These are phyloP conservation scores for Xerocomus brunneocitrinus DNA, from an alignment of 768 basidiomycete genomes.

Conservation along the genomic window DNA sequence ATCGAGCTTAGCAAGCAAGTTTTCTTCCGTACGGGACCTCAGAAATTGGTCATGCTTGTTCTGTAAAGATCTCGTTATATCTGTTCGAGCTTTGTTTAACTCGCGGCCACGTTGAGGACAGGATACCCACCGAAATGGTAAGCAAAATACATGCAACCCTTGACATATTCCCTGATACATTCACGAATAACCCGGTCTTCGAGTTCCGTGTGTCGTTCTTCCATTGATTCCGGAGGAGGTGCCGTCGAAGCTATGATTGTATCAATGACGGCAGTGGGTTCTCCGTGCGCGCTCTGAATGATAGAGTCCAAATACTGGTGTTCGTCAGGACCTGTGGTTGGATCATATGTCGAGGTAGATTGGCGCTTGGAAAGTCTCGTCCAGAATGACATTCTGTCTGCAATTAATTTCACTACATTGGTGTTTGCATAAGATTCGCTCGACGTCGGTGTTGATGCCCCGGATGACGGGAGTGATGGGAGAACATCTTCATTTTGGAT, in stretches of 20 bases:
- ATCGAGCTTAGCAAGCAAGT: conserved; percentile 57
- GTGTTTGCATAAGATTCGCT: conserved; percentile 40
- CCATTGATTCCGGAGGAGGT: conserved; percentile 54
- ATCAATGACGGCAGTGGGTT: conserved; percentile 50
- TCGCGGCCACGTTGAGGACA: background rate
- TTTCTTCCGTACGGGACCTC: conserved; percentile 54
- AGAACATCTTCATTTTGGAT: conserved; percentile 1
- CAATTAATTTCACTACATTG: conserved; percentile 59
- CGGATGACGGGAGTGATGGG: conserved; percentile 36
- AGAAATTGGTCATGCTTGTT: conserved; percentile 67
- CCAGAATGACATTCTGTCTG: conserved; percentile 74
- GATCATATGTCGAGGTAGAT: conserved; percentile 16
- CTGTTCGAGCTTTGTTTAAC: conserved; percentile 33
- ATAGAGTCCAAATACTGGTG: conserved; percentile 33
- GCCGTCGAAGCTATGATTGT: conserved; percentile 58
- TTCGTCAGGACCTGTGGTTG: conserved; percentile 12
- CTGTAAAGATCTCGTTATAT: conserved; percentile 79
- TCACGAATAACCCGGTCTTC: conserved; percentile 82
- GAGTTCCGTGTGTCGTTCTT: conserved; percentile 69
- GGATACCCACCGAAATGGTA: conserved; percentile 68
- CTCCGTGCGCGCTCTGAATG: conserved; percentile 42
- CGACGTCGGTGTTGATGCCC: conserved; percentile 52
- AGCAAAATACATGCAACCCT: conserved; percentile 88
- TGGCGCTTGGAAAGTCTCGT: conserved; percentile 51
- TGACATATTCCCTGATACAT: conserved; percentile 68